These are phyloP conservation scores for Epichloe hybrida DNA, from an alignment of 2,329 filamentous ascomycete genomes.

Conservation along the genomic window DNA sequence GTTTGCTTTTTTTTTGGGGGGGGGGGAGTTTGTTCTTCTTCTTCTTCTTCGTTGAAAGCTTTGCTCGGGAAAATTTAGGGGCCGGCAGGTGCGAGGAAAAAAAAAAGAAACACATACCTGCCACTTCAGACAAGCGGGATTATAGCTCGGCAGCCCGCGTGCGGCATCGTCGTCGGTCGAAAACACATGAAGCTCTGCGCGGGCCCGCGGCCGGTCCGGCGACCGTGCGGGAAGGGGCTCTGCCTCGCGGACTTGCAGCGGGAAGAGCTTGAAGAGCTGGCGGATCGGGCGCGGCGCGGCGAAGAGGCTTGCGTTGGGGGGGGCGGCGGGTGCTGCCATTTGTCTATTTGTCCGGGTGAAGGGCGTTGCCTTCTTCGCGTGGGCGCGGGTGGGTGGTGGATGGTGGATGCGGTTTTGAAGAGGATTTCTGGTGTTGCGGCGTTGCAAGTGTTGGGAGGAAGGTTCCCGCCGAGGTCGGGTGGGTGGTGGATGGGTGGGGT, in stretches of 20 bases:
- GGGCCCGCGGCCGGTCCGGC: constrained; percentile 23
- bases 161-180: constrained; percentile 48
- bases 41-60: neutral
- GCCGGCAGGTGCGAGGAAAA: too few species aligned
- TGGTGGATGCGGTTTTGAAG: too few species aligned
- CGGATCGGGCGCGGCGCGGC: constrained; percentile 63
- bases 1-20: too few species aligned
- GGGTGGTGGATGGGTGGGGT: neutral
- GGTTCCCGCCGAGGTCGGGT: too few species aligned
- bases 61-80: too few species aligned
- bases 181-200: constrained; percentile 64
- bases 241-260: constrained; percentile 58
- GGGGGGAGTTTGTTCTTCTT: too few species aligned
- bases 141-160: constrained; percentile 60
- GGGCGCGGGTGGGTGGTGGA: too few species aligned
- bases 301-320: constrained; percentile 26
- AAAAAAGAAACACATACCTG: constrained; percentile 46
- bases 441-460: neutral
- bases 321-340: constrained; percentile 4
- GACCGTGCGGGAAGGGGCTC: constrained; percentile 60
- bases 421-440: neutral
- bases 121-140: constrained; percentile 90
- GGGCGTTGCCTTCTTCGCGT: too few species aligned
- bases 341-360: too few species aligned
- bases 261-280: constrained; percentile 72